Percentiles rank a stretch among this genome's conserved stretches.
Evolutionary conservation across 352 stramenopile species (phyloP).

Genomic region (Phytopythium mirpurense): DNA sequence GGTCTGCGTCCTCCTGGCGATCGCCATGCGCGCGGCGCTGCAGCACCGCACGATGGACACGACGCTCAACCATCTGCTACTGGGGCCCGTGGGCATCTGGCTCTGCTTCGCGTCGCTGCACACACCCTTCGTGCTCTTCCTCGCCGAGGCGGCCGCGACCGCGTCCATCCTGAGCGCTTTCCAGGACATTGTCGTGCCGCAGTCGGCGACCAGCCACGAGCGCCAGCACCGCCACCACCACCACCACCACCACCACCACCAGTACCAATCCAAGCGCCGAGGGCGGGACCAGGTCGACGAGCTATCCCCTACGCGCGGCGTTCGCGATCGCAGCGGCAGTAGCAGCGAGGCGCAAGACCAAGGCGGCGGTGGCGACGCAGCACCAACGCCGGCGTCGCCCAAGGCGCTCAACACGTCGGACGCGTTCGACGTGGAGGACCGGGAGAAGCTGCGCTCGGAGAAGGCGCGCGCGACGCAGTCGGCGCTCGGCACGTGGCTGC

Average conservation of each 20-base stretch:
- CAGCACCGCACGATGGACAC: conserved; percentile 66
- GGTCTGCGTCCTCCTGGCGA: conserved; percentile 56
- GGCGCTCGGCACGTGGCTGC: conserved; percentile 54
- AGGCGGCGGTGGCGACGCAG: background rate
- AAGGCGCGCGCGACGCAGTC: conserved; percentile 57
- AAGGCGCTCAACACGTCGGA: conserved; percentile 37
- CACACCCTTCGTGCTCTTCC: conserved; percentile 72
- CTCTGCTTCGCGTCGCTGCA: conserved; percentile 86
- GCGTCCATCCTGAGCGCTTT: conserved; percentile 75
- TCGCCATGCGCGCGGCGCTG: conserved; percentile 54
- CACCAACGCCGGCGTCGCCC: conserved; percentile 15
- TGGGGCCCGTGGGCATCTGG: conserved; percentile 73
- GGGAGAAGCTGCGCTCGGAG: conserved; percentile 69
- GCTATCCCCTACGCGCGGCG: background rate
- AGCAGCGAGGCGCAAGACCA: background rate
- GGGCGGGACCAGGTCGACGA: background rate
- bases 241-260: background rate
- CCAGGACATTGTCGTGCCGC: conserved; percentile 48
- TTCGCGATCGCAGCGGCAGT: background rate
- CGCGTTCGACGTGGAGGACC: conserved; percentile 81
- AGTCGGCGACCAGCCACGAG: conserved; percentile 6
- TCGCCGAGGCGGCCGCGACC: conserved; percentile 66
- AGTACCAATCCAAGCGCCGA: background rate
- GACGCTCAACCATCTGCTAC: conserved; percentile 62
- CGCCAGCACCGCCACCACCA: background rate